Base-by-base conservation (phyloP, 176 grass and related monocot genomes). In the Musa beccarii region DNA sequence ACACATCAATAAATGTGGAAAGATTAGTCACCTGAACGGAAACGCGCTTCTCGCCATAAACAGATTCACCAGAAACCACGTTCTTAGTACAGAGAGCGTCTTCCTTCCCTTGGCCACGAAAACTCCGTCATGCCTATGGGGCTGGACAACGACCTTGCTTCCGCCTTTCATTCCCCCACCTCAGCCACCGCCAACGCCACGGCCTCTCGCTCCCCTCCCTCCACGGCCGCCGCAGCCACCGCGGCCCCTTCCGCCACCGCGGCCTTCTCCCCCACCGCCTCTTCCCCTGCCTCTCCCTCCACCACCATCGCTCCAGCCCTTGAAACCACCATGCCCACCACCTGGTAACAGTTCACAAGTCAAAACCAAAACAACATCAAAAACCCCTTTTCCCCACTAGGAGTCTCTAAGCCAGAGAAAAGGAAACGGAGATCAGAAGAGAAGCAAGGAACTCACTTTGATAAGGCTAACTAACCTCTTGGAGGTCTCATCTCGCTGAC, bases 81-180 rank as follows among this genome's bases (percentile, higher is more conserved):
- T 98, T 98, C 90, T 89, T 93, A 0, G 95, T 98, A 20, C 52
- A 26, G 72, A 74, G 72, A 16, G 53, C 95, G 51, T 98, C 95
- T 76, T 98, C 95, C 86, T 97, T 97, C 24, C 83, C 68, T 93
- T 91, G 24, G 90, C 84, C 69, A 97, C 86, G 82, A 97, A 97
- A 19, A 97, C 80, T 1, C 90, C 90, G 17, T 85, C 88, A 77
- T 93, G 90, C 74, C 92, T 97, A 61, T 97, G 94, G n/a, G 84
- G 82, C 73, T 79, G 75, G 0, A 97, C 94, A 14, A 92, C 84
- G 2, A 90, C 90, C 82, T 85, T 97, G 74, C 87, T 82, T 5
- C 94, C 94, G 23, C 94, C 94, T 67, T 76, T 93, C 94, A 97
- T 97, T 20, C 90, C 90, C 19, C 69, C 69, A 52, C 69, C 51